Conservation (phyloP, 257 asterid species). For the Anisodus acutangulus region DNA sequence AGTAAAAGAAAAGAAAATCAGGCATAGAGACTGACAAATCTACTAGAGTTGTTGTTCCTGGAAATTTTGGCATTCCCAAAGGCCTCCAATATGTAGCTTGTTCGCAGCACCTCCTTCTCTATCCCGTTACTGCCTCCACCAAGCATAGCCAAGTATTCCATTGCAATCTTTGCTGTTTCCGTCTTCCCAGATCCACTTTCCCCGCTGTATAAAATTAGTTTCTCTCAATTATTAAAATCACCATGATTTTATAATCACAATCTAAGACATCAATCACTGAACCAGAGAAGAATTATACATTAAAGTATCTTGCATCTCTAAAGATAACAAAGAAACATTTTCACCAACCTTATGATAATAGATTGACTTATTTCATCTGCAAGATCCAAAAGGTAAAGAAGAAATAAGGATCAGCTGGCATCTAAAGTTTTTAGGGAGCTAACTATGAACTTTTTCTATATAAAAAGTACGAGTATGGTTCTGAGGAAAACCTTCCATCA, state of each 20-base stretch:
- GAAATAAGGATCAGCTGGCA: conserved; percentile 30
- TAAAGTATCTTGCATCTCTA: conserved; percentile 19
- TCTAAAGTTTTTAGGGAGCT: neutral
- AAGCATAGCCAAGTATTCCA: conserved; percentile 82
- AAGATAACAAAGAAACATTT: conserved; percentile 34
- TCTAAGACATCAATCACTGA: neutral
- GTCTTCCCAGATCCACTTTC: conserved; percentile 99
- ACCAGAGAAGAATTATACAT: conserved; percentile 18
- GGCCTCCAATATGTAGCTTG: conserved; percentile 85
- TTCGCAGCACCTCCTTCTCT: conserved; percentile 72
- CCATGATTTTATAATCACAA: neutral
- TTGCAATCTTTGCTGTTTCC: conserved; percentile 83
- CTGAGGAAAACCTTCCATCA: conserved; percentile 68
- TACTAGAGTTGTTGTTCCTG: conserved; percentile 81
- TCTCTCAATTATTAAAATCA: conserved; percentile 20
- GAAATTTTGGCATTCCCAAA: conserved; percentile 97
- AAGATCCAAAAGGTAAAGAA: conserved; percentile 36
- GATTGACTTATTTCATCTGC: conserved; percentile 90
- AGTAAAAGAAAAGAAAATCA: conserved; percentile 22
- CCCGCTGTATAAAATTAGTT: conserved; percentile 60
- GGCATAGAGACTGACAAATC: conserved; percentile 72
- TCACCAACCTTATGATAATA: conserved; percentile 80
- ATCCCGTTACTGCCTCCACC: conserved; percentile 72
- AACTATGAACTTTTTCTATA: conserved; percentile 28
- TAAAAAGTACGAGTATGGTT: conserved; percentile 1